Base-by-base conservation (phyloP, 306 rosid species). In the Senna siamea region DNA sequence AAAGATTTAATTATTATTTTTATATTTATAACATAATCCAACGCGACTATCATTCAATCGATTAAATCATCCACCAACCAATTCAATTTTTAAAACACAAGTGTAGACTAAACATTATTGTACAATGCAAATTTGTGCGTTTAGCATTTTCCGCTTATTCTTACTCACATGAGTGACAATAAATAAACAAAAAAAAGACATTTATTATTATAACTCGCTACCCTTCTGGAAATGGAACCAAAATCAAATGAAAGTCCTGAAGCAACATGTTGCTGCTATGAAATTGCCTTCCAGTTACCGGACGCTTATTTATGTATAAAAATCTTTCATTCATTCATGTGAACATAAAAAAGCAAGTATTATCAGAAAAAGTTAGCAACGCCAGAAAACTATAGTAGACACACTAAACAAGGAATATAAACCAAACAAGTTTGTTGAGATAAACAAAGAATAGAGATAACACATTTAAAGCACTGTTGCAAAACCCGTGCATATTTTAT, bases 141-240 rank as follows among this genome's bases (percentile, higher is more conserved):
- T n/a, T n/a, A n/a, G n/a, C n/a, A n/a, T n/a, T n/a, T n/a, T n/a
- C n/a, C n/a, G n/a, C n/a, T n/a, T n/a, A n/a, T n/a, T n/a, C n/a
- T n/a, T n/a, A n/a, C n/a, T n/a, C n/a, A n/a, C n/a, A n/a, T n/a
- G n/a, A n/a, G n/a, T n/a, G n/a, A n/a, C n/a, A n/a, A n/a, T n/a
- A n/a, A n/a, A n/a, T n/a, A n/a, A n/a, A n/a, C n/a, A n/a, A n/a
- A n/a, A n/a, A n/a, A n/a, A n/a, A n/a, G n/a, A n/a, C n/a, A n/a
- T n/a, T n/a, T n/a, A n/a, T n/a, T n/a, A n/a, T n/a, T n/a, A n/a
- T n/a, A n/a, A n/a, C n/a, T n/a, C n/a, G 70, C 75, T 0, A 47
- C 80, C 43, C 44, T 55, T 44, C 52, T 47, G 14, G 44, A 74
- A 58, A 68, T 57, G 75, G 70, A 34, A 58, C 75, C 75, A 32